Conservation (phyloP, 176 grass and related monocot species). For the Triticum urartu region DNA sequence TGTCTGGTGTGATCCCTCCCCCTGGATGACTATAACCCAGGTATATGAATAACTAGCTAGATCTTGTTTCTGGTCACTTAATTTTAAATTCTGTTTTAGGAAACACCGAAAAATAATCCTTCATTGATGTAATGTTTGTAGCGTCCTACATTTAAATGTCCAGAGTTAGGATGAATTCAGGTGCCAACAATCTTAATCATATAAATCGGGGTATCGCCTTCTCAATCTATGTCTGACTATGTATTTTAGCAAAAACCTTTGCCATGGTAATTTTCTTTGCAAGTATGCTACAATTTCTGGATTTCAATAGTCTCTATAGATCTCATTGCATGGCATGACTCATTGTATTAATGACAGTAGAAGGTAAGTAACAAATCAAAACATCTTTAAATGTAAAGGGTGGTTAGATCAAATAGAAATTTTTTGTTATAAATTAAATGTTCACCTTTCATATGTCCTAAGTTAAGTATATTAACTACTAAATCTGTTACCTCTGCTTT, state of each 20-base stretch:
- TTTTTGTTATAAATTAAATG: too few species aligned
- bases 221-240: neutral
- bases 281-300: too few species aligned
- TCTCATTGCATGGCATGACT: too few species aligned
- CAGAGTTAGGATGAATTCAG: neutral
- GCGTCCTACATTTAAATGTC: neutral
- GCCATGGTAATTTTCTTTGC: neutral
- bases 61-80: neutral
- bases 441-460: neutral
- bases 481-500: neutral
- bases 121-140: neutral
- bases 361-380: too few species aligned
- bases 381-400: too few species aligned
- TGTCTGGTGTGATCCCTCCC: conserved; percentile 30
- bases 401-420: too few species aligned
- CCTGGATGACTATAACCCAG: conserved; percentile 18
- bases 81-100: neutral
- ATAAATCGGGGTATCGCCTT: neutral
- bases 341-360: too few species aligned
- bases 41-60: neutral
- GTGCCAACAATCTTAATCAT: neutral
- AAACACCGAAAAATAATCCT: neutral
- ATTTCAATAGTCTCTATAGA: too few species aligned
- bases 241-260: neutral
- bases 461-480: neutral